These are phyloP conservation scores for Saccharomycopsis schoenii DNA, from an alignment of 805 yeast genomes.

Conservation along the genomic window DNA sequence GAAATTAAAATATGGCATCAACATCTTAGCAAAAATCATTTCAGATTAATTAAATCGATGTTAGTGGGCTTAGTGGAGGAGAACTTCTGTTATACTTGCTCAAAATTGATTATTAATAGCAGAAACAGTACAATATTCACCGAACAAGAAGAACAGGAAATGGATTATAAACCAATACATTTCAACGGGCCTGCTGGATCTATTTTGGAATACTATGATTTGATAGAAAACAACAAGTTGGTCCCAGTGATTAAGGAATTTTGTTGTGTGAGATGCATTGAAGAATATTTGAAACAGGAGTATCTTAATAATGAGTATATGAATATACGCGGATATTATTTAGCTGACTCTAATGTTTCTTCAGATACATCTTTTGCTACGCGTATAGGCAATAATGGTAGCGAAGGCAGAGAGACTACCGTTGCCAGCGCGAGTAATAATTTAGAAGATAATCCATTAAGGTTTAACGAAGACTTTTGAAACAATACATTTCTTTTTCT, in stretches of 20 bases:
- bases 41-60: constrained; percentile 7
- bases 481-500: background rate
- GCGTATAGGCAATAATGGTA: background rate
- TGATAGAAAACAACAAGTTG: constrained; percentile 4
- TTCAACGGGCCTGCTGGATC: constrained; percentile 4
- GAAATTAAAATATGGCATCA: constrained; percentile 14
- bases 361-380: background rate
- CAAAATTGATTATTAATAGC: constrained; percentile 4
- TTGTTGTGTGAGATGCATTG: constrained; percentile 13
- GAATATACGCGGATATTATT: background rate
- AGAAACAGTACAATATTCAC: background rate
- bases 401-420: background rate
- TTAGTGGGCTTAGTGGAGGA: constrained; percentile 3
- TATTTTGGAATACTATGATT: constrained; percentile 16
- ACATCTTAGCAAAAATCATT: constrained; percentile 8
- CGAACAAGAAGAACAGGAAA: background rate
- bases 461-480: background rate
- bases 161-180: background rate
- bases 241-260: constrained; percentile 17
- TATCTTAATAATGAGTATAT: background rate
- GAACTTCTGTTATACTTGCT: constrained; percentile 13
- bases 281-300: constrained; percentile 3
- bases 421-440: background rate
- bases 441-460: background rate
- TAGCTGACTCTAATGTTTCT: background rate